Percentiles rank a stretch among this genome's conserved stretches.
phyloP scores from a whole-genome alignment of 805 yeast species.

The Kockiozyma suomiensis region DNA sequence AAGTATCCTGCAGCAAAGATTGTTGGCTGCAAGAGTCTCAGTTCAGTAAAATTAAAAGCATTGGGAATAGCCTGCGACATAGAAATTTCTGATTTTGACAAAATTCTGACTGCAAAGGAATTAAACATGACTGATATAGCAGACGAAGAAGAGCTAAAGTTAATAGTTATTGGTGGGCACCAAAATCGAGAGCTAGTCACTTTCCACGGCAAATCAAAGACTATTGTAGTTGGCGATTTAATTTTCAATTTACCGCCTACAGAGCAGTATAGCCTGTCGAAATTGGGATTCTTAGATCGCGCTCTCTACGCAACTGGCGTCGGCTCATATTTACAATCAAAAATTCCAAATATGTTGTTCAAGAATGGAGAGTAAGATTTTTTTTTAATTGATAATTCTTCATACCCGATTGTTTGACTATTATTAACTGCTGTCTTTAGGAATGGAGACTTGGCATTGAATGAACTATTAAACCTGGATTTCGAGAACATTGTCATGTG shows the following conservation, averaged over 20 bases:
- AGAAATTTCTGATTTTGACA: constrained; percentile 48
- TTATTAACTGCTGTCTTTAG: too few species aligned
- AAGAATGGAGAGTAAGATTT: constrained; percentile 10
- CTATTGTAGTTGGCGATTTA: constrained; percentile 61
- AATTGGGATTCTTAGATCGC: not conserved
- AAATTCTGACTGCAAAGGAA: constrained; percentile 39
- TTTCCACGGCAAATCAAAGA: constrained; percentile 51
- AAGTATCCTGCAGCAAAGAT: constrained; percentile 55
- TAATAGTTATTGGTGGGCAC: constrained; percentile 59
- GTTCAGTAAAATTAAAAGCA: constrained; percentile 25
- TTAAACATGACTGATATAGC: constrained; percentile 41
- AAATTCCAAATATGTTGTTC: not conserved
- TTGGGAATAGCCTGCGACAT: constrained; percentile 44
- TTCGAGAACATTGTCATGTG: constrained; percentile 55
- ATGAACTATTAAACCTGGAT: constrained; percentile 46
- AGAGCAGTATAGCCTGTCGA: constrained; percentile 45
- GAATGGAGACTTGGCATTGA: constrained; percentile 30
- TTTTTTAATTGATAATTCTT: not conserved
- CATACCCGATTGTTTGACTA: not conserved
- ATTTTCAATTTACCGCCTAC: constrained; percentile 57
- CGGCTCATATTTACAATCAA: not conserved
- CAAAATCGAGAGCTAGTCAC: constrained; percentile 59
- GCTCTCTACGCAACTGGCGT: constrained; percentile 3
- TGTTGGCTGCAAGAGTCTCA: constrained; percentile 53
- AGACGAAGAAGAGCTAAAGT: constrained; percentile 48